Percentiles rank a stretch among this genome's conserved stretches.
These are phyloP conservation scores for Gynochthodes officinalis DNA, from an alignment of 257 asterid genomes.

Conservation along the genomic window DNA sequence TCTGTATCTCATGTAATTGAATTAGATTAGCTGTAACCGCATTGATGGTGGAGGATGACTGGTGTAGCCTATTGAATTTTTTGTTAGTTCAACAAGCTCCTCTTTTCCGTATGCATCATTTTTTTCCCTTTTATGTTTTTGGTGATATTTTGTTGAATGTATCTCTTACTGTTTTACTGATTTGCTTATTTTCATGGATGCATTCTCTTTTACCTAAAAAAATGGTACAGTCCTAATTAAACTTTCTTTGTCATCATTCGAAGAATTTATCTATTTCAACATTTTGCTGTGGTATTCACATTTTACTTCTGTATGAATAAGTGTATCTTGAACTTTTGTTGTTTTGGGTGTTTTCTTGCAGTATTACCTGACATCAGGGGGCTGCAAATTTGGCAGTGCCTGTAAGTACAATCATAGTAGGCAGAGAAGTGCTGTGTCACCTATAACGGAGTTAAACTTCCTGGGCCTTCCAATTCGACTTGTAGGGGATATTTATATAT, in stretches of 20 bases:
- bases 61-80: not conserved
- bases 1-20: not conserved
- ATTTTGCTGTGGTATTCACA: not conserved
- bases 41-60: not conserved
- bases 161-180: not conserved
- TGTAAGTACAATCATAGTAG: conserved; percentile 39
- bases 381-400: conserved; percentile 45
- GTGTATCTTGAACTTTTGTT: conserved; percentile 6
- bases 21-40: not conserved
- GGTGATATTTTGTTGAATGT: not conserved
- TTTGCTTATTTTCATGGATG: conserved; percentile 6
- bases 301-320: not conserved
- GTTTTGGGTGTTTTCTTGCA: conserved; percentile 23
- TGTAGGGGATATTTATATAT: conserved; percentile 19
- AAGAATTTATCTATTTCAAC: not conserved
- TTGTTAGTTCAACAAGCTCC: not conserved
- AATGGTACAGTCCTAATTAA: not conserved
- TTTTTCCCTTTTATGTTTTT: not conserved
- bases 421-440: conserved; percentile 30
- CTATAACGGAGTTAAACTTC: conserved; percentile 38
- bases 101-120: not conserved
- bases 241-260: not conserved
- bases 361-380: conserved; percentile 44
- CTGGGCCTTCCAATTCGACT: conserved; percentile 44
- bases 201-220: not conserved